Conservation (phyloP, 805 yeast genomes). For the Allodekkera sacchari region DNA sequence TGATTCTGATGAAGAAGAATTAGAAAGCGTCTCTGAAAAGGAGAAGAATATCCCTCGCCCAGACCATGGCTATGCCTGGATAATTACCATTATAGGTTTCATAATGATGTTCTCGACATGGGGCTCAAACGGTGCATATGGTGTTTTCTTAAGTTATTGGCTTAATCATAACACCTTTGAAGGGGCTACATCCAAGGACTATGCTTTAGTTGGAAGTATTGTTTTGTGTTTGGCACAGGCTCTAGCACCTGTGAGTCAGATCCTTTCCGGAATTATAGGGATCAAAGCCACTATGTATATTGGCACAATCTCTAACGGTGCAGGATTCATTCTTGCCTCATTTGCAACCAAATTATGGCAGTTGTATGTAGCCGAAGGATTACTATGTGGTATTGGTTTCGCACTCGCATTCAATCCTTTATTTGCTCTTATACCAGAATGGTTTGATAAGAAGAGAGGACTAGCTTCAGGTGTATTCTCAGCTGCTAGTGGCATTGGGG, state of each 20-base stretch:
- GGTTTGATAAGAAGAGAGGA: constrained; percentile 46
- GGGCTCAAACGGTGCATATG: constrained; percentile 61
- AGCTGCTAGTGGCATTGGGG: constrained; percentile 38
- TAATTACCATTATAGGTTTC: constrained; percentile 33
- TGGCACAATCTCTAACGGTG: constrained; percentile 35
- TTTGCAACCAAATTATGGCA: constrained; percentile 28
- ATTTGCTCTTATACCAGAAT: constrained; percentile 42
- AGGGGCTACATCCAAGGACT: constrained; percentile 48
- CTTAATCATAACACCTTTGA: constrained; percentile 36
- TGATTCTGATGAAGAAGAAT: constrained; percentile 1
- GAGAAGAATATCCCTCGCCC: constrained; percentile 3
- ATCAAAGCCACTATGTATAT: constrained; percentile 14
- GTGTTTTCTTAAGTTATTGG: constrained; percentile 50
- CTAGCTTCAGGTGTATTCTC: constrained; percentile 31
- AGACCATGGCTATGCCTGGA: constrained; percentile 45
- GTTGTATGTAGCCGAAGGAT: constrained; percentile 45
- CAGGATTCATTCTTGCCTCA: constrained; percentile 34
- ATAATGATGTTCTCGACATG: constrained; percentile 46
- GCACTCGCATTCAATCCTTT: constrained; percentile 43
- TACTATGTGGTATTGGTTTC: constrained; percentile 43
- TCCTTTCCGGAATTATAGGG: constrained; percentile 16
- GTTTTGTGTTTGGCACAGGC: constrained; percentile 16
- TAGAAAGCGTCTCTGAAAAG: constrained; percentile 1
- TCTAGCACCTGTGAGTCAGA: constrained; percentile 16
- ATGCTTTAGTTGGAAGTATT: constrained; percentile 52